A percentile compares a stretch with the other conserved stretches of the same genome.
Evolutionary conservation across 2,329 filamentous ascomycete species (phyloP).

Genomic region (Alternaria arbusti): DNA sequence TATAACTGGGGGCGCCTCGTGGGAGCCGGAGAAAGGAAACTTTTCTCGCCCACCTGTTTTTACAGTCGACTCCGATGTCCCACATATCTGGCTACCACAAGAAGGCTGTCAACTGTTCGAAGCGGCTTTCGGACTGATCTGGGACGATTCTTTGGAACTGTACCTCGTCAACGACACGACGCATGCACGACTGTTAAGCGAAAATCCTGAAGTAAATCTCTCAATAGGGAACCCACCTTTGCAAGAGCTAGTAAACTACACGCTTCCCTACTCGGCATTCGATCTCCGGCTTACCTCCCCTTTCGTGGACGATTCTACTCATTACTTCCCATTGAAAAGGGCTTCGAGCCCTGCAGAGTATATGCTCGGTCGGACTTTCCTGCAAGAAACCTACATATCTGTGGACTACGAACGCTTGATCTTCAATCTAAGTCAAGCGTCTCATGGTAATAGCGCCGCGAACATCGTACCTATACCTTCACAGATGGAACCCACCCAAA

Average conservation of each 20-base stretch:
- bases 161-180: constrained; percentile 44
- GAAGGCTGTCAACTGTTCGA: constrained; percentile 46
- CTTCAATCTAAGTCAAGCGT: constrained; percentile 33
- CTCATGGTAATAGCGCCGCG: neutral
- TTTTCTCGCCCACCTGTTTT: neutral
- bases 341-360: constrained; percentile 61
- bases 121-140: constrained; percentile 45
- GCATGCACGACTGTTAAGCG: constrained; percentile 28
- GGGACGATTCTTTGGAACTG: constrained; percentile 39
- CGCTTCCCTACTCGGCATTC: constrained; percentile 54
- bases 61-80: constrained; percentile 46
- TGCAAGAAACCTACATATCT: constrained; percentile 66
- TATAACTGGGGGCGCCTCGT: no score
- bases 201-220: neutral
- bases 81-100: constrained; percentile 48
- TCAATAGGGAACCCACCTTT: no score
- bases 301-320: constrained; percentile 65
- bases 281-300: constrained; percentile 55
- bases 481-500: neutral
- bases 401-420: constrained; percentile 52
- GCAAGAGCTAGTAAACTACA: neutral
- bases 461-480: neutral
- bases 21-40: no score
- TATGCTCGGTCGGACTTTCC: constrained; percentile 68
- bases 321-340: constrained; percentile 68